Evolutionary conservation across 345 rosid genomes (phyloP).

Genomic region (Gossypium raimondii): DNA sequence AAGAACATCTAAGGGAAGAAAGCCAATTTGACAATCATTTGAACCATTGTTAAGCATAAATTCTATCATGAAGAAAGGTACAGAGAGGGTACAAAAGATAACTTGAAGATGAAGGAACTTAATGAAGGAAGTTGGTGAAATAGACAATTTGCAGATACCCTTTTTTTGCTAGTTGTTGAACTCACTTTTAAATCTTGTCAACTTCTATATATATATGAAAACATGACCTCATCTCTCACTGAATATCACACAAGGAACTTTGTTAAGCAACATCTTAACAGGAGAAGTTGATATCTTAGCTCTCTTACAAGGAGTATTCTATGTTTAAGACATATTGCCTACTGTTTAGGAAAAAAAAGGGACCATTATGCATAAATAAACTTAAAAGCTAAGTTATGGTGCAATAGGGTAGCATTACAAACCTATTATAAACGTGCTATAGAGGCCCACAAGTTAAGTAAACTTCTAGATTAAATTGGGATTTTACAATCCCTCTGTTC

Average conservation of each 20-base stretch:
- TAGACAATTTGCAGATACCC: background rate
- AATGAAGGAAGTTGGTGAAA: background rate
- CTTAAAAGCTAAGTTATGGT: background rate
- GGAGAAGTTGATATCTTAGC: background rate
- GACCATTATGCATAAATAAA: background rate
- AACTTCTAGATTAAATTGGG: background rate
- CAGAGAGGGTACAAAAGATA: background rate
- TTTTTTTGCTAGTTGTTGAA: background rate
- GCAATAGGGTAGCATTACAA: background rate
- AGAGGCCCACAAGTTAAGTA: background rate
- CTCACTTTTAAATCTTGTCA: background rate
- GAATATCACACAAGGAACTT: background rate
- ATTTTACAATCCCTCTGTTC: too few relatives aligned
- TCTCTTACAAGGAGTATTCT: background rate
- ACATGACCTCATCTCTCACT: conserved; percentile 2
- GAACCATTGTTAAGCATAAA: background rate
- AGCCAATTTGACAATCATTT: background rate
- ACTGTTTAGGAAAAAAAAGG: background rate
- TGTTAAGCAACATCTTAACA: background rate
- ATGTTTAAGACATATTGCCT: background rate
- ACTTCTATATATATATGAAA: background rate
- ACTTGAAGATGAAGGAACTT: background rate
- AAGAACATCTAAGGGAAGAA: background rate
- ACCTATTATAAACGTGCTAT: background rate
- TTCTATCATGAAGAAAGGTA: background rate